Conservation (phyloP, 192 early-diverging fungal genomes). For the Backusella macrospora region DNA sequence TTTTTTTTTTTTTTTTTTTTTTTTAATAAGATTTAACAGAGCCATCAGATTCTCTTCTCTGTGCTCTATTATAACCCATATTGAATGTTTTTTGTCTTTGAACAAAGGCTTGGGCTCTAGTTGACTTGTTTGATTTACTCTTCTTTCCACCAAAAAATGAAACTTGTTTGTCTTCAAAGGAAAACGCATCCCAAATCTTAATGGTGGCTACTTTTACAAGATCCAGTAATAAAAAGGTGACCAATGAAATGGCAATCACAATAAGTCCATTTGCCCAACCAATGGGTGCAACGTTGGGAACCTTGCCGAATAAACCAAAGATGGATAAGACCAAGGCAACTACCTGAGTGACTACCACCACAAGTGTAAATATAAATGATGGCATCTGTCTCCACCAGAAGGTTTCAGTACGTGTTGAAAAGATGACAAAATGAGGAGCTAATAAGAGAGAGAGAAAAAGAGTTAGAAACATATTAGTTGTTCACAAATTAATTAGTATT, state of each 20-base stretch:
- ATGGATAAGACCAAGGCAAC: slow-evolving; percentile 61
- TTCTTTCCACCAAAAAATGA: not conserved
- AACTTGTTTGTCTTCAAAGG: not conserved
- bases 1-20: not conserved
- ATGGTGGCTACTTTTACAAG: slow-evolving; percentile 81
- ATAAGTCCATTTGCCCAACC: slow-evolving; percentile 71
- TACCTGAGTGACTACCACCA: slow-evolving; percentile 68
- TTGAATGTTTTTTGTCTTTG: slow-evolving; percentile 30
- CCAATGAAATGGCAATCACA: slow-evolving; percentile 72
- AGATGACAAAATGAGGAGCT: slow-evolving; percentile 79
- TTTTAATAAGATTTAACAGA: slow-evolving; percentile 34
- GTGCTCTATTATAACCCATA: slow-evolving; percentile 33
- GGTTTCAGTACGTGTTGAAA: slow-evolving; percentile 64
- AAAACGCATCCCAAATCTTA: not conserved
- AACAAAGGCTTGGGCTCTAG: slow-evolving; percentile 18
- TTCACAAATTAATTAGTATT: no score
- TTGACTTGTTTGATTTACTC: not conserved
- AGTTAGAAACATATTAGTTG: not conserved
- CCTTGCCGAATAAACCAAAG: slow-evolving; percentile 42
- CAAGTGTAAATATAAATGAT: slow-evolving; percentile 52
- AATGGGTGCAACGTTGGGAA: slow-evolving; percentile 36
- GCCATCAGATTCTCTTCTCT: slow-evolving; percentile 26
- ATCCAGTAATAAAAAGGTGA: slow-evolving; percentile 79
- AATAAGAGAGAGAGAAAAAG: not conserved
- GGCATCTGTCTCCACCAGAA: slow-evolving; percentile 69